Base-by-base conservation (phyloP, 2,329 filamentous ascomycete genomes). In the Stemphylium lycopersici region DNA sequence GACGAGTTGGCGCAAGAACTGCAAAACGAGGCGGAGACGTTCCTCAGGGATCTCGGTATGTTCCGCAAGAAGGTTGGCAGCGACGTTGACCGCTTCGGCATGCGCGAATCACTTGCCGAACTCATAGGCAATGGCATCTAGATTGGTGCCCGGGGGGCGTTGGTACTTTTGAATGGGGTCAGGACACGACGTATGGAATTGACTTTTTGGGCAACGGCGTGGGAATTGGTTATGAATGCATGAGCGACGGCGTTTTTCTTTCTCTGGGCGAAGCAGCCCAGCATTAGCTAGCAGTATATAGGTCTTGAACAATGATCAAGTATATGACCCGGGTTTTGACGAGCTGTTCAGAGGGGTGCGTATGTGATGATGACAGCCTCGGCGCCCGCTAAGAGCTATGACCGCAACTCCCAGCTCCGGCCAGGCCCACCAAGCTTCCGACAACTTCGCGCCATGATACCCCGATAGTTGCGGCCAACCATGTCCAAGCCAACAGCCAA, bases 41-140 rank as follows among this genome's bases (percentile, higher is more conserved):
- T 98, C 69, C 80, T 99, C 61, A 86, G 87, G 64, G 93, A 98
- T 65, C 72, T 96, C 49, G 84, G 84, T 26, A 74, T 93, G 70
- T 96, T 96, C 78, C 89, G 89, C 74, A 86, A 87, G 67, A 98
- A 96, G 79, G 86, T 98, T 59, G 87, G 85, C 6, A 91, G 95
- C 66, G 95, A 98, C 73, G 85, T 90, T 74, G 79, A 79, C 52
- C 80, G 90, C 34, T 95, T 87, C 55, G 77, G 67, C 6, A 41
- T 66, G 1, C 55, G 65, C 8, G 61, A 71, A 32, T 53, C 58
- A 8, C 49, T 71, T 38, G 56, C 48, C 13, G 65, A 70, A 29
- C 46, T 70, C 18, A 52, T 65, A 11, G 53, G 57, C 22, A 36
- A 49, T 18, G 47, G 37, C 1, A 13, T 24, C 13, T 45, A 26